Evolutionary conservation across 1,284 basidiomycete species (phyloP), one percentile per base, ranked within the genome.

Genomic region (Ustilago esculenta): DNA sequence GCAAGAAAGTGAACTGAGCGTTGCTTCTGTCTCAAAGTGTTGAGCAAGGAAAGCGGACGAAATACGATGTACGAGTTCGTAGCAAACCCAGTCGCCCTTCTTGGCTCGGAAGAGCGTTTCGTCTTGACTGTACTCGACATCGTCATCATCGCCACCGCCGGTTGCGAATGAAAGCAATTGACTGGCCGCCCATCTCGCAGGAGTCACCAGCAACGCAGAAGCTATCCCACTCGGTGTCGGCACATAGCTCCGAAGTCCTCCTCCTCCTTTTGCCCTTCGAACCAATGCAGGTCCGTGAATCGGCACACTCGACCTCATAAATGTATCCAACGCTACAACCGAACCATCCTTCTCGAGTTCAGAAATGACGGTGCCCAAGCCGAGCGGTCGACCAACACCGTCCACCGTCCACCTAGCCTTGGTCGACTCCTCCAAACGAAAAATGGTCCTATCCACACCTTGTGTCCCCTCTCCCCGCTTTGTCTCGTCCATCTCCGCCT

Each of bases 341-440:
- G 81, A 73, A 55, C 77, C 9, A 75, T 74, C 17, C 14, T 23
- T 37, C n/a, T 53, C 49, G 11, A 68, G 32, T 11, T 71, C 58
- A 9, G 27, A 14, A 76, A 95, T 84, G 37, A 92, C 90, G 5
- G 90, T 87, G 15, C 89, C 89, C 6, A 97, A 81, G 14, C 91
- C 89, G 20, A 92, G 86, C 14, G 94, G 94, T 70, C 91, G 89
- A 21, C 91, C 91, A 5, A 88, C 88, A 35, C 87, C 45, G 0
- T 57, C 49, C 5, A 73, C 18, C 3, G 70, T 75, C 56, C 67
- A 75, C 0, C 41, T 45, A 1, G 50, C 55, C 46, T 71, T 66
- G 24, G 72, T 33, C 1, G 29, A 32, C n/a, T 65, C 67, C 34
- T 88, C 87, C 0, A 88, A 90, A 39, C 85, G 85, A 1, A 96